Evolutionary conservation across 805 yeast genomes (phyloP).

Genomic region (Zygoascus tannicola): DNA sequence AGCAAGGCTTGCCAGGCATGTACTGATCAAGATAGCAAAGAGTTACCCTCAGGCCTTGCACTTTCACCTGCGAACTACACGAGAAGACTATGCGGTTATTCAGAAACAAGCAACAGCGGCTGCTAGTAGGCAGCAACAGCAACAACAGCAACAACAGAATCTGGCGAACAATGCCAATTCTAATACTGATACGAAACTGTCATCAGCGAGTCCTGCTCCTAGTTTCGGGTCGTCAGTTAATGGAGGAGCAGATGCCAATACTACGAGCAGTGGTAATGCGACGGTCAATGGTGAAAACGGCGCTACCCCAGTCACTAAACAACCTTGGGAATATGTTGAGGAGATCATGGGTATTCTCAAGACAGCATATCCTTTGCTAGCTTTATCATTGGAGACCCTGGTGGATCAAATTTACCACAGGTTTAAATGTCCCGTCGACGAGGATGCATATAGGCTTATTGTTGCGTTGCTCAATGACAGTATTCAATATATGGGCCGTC

Average conservation of each 20-base stretch:
- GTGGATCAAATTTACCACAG: constrained; percentile 93
- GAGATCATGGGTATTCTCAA: constrained; percentile 92
- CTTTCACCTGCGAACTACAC: constrained; percentile 89
- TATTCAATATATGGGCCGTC: constrained; percentile 76
- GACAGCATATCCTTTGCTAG: constrained; percentile 91
- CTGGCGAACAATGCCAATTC: background rate
- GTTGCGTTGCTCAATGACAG: constrained; percentile 92
- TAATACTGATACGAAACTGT: background rate
- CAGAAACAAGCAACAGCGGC: constrained; percentile 64
- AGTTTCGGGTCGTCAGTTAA: background rate
- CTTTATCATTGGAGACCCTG: constrained; percentile 84
- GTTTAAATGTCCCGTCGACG: constrained; percentile 89
- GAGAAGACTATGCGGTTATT: constrained; percentile 82
- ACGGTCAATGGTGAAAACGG: constrained; percentile 6
- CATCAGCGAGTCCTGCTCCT: constrained; percentile 5
- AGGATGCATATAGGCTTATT: constrained; percentile 88
- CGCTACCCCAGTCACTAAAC: constrained; percentile 32
- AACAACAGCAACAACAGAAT: background rate
- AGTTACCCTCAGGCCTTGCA: constrained; percentile 96
- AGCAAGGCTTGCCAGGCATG: constrained; percentile 79
- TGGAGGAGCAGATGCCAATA: constrained; percentile 5
- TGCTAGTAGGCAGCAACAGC: constrained; percentile 5
- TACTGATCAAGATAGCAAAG: constrained; percentile 86
- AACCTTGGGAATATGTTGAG: constrained; percentile 88
- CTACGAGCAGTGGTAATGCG: background rate